Conservation (phyloP, 2,329 filamentous ascomycete genomes). For the Paracoccidioides lutzii region DNA sequence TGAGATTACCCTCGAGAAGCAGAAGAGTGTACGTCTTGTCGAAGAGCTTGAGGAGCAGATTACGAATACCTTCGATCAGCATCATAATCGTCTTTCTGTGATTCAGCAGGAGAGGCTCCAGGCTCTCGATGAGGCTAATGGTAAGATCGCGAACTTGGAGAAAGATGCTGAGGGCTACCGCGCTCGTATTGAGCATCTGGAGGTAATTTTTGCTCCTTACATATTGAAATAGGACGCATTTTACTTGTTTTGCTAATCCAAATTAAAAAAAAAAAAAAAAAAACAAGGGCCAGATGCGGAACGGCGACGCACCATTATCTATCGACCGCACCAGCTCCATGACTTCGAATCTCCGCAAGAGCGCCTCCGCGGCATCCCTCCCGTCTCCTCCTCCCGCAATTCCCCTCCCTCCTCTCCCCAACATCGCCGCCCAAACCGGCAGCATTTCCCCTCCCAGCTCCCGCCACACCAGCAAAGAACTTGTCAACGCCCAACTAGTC, state of each 20-base stretch:
- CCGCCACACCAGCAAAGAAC: constrained; percentile 71
- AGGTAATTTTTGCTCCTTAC: constrained; percentile 43
- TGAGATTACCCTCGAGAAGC: constrained; percentile 52
- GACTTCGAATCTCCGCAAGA: constrained; percentile 68
- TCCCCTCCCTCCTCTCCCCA: constrained; percentile 82
- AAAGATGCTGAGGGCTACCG: constrained; percentile 50
- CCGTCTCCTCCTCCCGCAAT: constrained; percentile 92
- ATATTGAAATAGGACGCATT: constrained; percentile 3
- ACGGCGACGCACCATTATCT: constrained; percentile 24
- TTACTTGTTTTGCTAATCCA: background rate
- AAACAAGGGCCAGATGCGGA: constrained; percentile 27
- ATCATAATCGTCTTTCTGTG: constrained; percentile 79
- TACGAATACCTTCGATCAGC: constrained; percentile 87
- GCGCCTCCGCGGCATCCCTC: constrained; percentile 64
- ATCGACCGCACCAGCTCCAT: constrained; percentile 46
- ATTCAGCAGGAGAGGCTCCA: constrained; percentile 61
- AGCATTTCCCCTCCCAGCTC: constrained; percentile 47
- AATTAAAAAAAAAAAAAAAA: constrained; percentile 6
- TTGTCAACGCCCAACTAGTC: constrained; percentile 63
- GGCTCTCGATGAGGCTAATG: constrained; percentile 66
- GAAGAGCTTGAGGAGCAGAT: constrained; percentile 96
- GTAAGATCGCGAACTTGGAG: constrained; percentile 50
- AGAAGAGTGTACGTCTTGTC: constrained; percentile 82
- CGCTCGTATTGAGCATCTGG: constrained; percentile 52
- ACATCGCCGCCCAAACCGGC: constrained; percentile 42